These are phyloP conservation scores for Tulasnella sp. DNA, from an alignment of 768 basidiomycete genomes.

Conservation along the genomic window DNA sequence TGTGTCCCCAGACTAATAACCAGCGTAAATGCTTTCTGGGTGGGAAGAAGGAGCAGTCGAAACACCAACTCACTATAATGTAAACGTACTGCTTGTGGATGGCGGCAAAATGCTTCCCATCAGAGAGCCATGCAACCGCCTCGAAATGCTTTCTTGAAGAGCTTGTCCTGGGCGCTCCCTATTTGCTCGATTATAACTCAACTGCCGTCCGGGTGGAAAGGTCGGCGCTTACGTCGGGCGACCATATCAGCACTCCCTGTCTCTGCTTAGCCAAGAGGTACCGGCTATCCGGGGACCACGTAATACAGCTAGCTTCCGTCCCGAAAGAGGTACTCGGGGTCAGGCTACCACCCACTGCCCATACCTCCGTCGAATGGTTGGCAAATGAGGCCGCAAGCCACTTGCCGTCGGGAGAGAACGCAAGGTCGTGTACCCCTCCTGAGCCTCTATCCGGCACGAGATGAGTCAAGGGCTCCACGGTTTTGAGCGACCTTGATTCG, in stretches of 20 bases:
- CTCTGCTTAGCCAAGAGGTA: slow-evolving; percentile 58
- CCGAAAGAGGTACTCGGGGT: slow-evolving; percentile 58
- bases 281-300: slow-evolving; percentile 53
- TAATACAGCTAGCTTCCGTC: slow-evolving; percentile 54
- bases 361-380: slow-evolving; percentile 21
- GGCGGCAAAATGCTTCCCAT: slow-evolving; percentile 62
- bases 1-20: slow-evolving; percentile 35
- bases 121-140: slow-evolving; percentile 64
- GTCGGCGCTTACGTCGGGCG: slow-evolving; percentile 45
- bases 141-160: slow-evolving; percentile 54
- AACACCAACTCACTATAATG: slow-evolving; percentile 18
- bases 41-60: neutral
- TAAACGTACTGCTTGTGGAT: slow-evolving; percentile 58
- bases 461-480: neutral
- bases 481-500: neutral
- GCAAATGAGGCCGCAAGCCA: slow-evolving; percentile 70
- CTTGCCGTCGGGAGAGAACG: slow-evolving; percentile 72
- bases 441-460: slow-evolving; percentile 50
- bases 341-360: slow-evolving; percentile 42
- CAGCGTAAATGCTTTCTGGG: neutral
- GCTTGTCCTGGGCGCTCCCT: slow-evolving; percentile 58
- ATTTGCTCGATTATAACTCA: slow-evolving; percentile 37
- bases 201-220: neutral
- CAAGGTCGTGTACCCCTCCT: slow-evolving; percentile 64
- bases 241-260: slow-evolving; percentile 68